A percentile compares a stretch with the other conserved stretches of the same genome.
phyloP scores from a whole-genome alignment of 805 yeast genomes.

The Babjeviella inositovora region DNA sequence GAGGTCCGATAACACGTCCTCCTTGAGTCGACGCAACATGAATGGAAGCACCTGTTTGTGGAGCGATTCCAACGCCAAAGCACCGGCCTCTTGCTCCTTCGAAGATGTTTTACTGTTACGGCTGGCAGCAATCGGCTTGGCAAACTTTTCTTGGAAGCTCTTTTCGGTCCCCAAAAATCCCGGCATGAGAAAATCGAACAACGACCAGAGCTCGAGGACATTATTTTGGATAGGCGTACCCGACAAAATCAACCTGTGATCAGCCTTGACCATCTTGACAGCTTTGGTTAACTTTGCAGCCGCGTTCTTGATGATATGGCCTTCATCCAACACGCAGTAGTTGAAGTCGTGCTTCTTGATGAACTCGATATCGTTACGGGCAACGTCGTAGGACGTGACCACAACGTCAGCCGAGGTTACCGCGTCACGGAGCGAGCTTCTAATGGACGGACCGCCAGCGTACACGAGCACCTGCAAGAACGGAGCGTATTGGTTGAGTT shows the following conservation, averaged over 20 bases:
- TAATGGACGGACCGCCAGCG: conserved; percentile 79
- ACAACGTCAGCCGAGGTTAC: conserved; percentile 60
- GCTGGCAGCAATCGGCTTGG: conserved; percentile 95
- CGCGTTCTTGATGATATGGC: conserved; percentile 92
- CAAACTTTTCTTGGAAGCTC: conserved; percentile 84
- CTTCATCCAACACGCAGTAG: conserved; percentile 94
- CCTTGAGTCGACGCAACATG: conserved; percentile 88
- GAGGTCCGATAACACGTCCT: conserved; percentile 86
- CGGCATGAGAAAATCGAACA: conserved; percentile 96
- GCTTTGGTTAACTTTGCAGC: conserved; percentile 77
- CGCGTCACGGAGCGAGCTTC: conserved; percentile 37
- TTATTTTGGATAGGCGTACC: conserved; percentile 99
- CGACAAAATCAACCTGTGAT: conserved; percentile 79
- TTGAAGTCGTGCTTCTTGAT: conserved; percentile 55
- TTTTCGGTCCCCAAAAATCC: conserved; percentile 95
- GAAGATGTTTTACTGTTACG: conserved; percentile 78
- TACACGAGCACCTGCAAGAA: conserved; percentile 69
- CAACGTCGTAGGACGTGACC: conserved; percentile 92
- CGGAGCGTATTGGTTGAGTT: conserved; percentile 79
- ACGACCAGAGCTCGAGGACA: conserved; percentile 92
- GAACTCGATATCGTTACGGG: conserved; percentile 73
- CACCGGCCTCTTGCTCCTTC: conserved; percentile 94
- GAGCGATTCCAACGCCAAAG: conserved; percentile 84
- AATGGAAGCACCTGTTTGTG: conserved; percentile 96
- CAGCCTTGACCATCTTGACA: conserved; percentile 69